Percentiles rank a stretch among this genome's conserved stretches.
These are phyloP conservation scores for Schwanniomyces pseudopolymorphus DNA, from an alignment of 805 yeast genomes.

Conservation along the genomic window DNA sequence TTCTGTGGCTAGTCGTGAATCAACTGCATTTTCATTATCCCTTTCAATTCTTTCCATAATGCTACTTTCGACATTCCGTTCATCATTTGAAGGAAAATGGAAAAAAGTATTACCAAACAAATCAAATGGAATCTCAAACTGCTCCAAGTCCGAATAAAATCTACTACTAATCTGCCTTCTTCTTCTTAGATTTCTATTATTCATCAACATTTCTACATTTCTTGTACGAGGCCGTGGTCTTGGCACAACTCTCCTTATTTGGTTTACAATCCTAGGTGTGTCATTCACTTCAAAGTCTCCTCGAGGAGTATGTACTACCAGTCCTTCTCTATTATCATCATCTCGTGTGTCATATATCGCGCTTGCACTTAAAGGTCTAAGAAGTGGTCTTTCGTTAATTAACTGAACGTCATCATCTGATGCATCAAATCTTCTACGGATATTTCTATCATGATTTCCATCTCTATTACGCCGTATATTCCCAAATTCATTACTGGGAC, in stretches of 20 bases:
- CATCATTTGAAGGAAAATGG: background rate
- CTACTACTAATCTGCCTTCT: slow-evolving; percentile 2
- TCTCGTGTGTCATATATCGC: background rate
- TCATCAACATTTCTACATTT: background rate
- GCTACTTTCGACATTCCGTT: slow-evolving; percentile 20
- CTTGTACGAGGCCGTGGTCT: slow-evolving; percentile 1
- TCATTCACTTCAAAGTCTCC: slow-evolving; percentile 3
- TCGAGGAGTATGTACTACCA: slow-evolving; percentile 4
- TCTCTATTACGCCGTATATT: slow-evolving; percentile 2
- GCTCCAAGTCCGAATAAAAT: slow-evolving; percentile 3
- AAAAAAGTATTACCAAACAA: slow-evolving; percentile 6
- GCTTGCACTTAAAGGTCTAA: slow-evolving; percentile 3
- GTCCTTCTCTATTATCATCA: slow-evolving; percentile 3
- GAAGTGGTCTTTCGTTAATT: slow-evolving; percentile 19
- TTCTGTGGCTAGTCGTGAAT: slow-evolving; percentile 30
- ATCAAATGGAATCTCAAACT: slow-evolving; percentile 7
- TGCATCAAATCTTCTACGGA: slow-evolving; percentile 11
- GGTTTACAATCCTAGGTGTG: background rate
- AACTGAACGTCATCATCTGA: slow-evolving; percentile 23
- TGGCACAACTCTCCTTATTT: slow-evolving; percentile 3
- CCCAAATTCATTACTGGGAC: slow-evolving; percentile 1
- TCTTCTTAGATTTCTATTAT: slow-evolving; percentile 4
- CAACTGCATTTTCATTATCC: slow-evolving; percentile 38
- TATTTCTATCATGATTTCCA: background rate
- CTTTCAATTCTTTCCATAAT: slow-evolving; percentile 41